Evolutionary conservation across 192 early-diverging fungal genomes (phyloP), one percentile per base, ranked within the genome.

Genomic region (Entomortierella parvispora): DNA sequence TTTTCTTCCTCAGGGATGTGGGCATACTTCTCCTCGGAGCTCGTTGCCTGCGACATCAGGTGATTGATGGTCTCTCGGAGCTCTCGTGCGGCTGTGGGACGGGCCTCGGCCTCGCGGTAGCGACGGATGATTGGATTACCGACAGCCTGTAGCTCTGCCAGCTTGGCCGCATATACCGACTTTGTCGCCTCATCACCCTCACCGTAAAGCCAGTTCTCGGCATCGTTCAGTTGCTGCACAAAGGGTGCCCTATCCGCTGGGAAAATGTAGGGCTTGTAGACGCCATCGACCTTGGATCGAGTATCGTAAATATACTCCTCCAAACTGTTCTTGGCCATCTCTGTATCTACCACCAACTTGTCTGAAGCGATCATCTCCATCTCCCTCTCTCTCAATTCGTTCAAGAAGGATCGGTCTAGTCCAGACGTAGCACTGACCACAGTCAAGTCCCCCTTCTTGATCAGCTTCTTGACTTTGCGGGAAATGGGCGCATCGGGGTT

Each of bases 251-350:
- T 89, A 75, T 90, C 86, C 23, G 69, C 60, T 42, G 92, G 92
- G 77, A 90, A 80, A 29, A 95, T 84, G 79, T 87, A 99, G 6
- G 89, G 89, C 47, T 81, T 71, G 84, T 90, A 95, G 46, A 69
- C 72, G 65, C 84, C 82, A 49, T 92, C 91, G 52, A 96, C 79
- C 92, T 97, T 96, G 81, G 85, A 83, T 45, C 97, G 93, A 52
- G 92, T 93, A 26, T 98, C 94, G 82, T 99, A 99, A 43, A 98
- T 94, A 83, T 97, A 99, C 87, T 99, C 97, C 82, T 99, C 97
- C 54, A 99, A 89, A 34, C 91, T 85, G 85, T 99, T 99, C 84
- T 95, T 94, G 80, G 89, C 90, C 61, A 93, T 88, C 81, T 97
- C 96, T 10, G 97, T 99, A 61, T 96, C 96, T 37, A 90, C 86